Evolutionary conservation across 108 stramenopile species (phyloP).

Genomic region (Stephanodiscus minutulus): DNA sequence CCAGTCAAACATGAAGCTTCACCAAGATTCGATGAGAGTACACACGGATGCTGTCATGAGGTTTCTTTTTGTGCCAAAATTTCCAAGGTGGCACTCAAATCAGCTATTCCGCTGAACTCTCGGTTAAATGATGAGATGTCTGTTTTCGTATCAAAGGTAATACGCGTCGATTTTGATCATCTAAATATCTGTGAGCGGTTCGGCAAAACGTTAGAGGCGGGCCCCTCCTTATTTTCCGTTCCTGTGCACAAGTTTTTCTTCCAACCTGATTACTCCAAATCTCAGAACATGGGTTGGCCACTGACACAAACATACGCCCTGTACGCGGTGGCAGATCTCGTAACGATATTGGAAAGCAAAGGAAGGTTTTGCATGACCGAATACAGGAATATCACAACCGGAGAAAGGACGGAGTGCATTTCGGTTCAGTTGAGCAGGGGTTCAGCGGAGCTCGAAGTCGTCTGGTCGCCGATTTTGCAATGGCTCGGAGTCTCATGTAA

Average conservation of each 20-base stretch:
- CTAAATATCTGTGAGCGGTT: slow-evolving; percentile 34
- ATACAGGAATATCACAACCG: background rate
- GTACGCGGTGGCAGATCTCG: slow-evolving; percentile 2
- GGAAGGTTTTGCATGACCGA: slow-evolving; percentile 35
- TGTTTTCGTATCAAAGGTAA: slow-evolving; percentile 23
- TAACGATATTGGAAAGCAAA: slow-evolving; percentile 24
- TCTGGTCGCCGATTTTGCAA: slow-evolving; percentile 45
- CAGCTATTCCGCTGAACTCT: slow-evolving; percentile 6
- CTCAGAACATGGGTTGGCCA: slow-evolving; percentile 11
- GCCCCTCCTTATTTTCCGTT: slow-evolving; percentile 18
- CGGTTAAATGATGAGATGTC: background rate
- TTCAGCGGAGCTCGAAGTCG: slow-evolving; percentile 10
- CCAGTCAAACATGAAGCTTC: slow-evolving; percentile 15
- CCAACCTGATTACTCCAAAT: slow-evolving; percentile 1
- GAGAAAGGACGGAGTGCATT: slow-evolving; percentile 26
- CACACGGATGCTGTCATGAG: background rate
- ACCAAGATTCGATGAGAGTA: background rate
- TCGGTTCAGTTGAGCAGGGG: slow-evolving; percentile 30
- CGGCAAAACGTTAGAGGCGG: background rate
- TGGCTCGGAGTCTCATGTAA: slow-evolving; percentile 44
- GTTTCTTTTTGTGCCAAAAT: slow-evolving; percentile 26
- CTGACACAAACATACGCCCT: slow-evolving; percentile 27
- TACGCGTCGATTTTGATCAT: slow-evolving; percentile 13
- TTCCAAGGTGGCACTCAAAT: slow-evolving; percentile 4
- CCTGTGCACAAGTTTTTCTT: slow-evolving; percentile 31